A percentile compares a stretch with the other conserved stretches of the same genome.
These are phyloP conservation scores for Bocquillonia castaneifolia DNA, from an alignment of 441 rosid species.

Conservation along the genomic window DNA sequence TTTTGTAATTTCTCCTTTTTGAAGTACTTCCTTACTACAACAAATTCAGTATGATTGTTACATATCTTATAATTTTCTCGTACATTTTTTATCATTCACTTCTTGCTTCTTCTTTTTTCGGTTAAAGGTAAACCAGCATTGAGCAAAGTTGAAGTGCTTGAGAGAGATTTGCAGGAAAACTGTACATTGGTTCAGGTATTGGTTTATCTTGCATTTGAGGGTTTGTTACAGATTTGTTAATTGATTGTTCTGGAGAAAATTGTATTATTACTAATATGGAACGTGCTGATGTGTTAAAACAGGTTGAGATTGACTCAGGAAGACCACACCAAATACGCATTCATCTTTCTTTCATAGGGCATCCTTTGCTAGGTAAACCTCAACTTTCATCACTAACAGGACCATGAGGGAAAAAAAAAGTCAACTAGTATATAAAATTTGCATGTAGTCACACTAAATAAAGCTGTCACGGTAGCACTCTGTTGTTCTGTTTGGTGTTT, in stretches of 20 bases:
- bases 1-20: background rate
- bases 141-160: slow-evolving; percentile 71
- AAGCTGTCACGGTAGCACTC: background rate
- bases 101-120: background rate
- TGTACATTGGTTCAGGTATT: slow-evolving; percentile 64
- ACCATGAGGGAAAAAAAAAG: background rate
- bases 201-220: background rate
- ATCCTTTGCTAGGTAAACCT: slow-evolving; percentile 68
- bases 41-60: slow-evolving; percentile 5
- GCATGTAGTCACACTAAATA: background rate
- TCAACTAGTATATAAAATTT: background rate
- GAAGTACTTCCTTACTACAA: slow-evolving; percentile 4
- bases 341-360: slow-evolving; percentile 84
- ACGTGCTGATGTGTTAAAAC: slow-evolving; percentile 16
- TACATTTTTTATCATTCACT: no score
- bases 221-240: background rate
- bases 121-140: slow-evolving; percentile 62
- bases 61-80: no score
- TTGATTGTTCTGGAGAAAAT: background rate
- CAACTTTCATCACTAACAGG: background rate
- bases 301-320: slow-evolving; percentile 90
- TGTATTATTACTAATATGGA: background rate
- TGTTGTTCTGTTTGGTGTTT: background rate
- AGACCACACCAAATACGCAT: slow-evolving; percentile 92
- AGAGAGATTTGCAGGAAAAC: slow-evolving; percentile 50